These are phyloP conservation scores for Phialocephala subalpina DNA, from an alignment of 2,329 filamentous ascomycete species.

Conservation along the genomic window DNA sequence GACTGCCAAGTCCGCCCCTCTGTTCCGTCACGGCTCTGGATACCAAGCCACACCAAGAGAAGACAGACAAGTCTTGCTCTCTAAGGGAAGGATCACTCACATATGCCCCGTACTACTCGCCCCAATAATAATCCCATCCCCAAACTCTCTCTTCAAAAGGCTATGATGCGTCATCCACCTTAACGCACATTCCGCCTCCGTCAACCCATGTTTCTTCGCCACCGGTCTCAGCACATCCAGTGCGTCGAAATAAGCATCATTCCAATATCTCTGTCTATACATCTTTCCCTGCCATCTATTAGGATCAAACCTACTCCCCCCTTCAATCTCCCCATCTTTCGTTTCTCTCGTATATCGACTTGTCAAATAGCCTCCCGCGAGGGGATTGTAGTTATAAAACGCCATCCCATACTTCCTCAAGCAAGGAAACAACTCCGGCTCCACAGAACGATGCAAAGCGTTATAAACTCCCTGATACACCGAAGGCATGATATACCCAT, in stretches of 20 bases:
- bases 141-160: conserved; percentile 57
- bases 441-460: conserved; percentile 56
- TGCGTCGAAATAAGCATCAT: conserved; percentile 69
- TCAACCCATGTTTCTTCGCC: conserved; percentile 71
- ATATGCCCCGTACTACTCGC: conserved; percentile 65
- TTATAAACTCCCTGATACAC: conserved; percentile 47
- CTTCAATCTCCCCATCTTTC: conserved; percentile 28
- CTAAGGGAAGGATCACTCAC: background rate
- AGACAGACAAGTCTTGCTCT: background rate
- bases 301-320: conserved; percentile 44
- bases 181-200: conserved; percentile 75
- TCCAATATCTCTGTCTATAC: conserved; percentile 67
- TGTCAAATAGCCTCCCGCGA: conserved; percentile 56
- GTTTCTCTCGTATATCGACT: conserved; percentile 58
- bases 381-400: conserved; percentile 69
- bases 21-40: too few species aligned
- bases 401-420: conserved; percentile 66
- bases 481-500: conserved; percentile 45
- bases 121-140: conserved; percentile 67
- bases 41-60: too few species aligned
- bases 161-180: conserved; percentile 79
- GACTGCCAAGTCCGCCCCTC: too few species aligned
- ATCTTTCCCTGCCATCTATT: conserved; percentile 55
- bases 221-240: conserved; percentile 61
- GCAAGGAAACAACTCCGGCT: conserved; percentile 65